phyloP scores from a whole-genome alignment of 164 flowering plant genomes.

The Chimonanthus salicifolius region DNA sequence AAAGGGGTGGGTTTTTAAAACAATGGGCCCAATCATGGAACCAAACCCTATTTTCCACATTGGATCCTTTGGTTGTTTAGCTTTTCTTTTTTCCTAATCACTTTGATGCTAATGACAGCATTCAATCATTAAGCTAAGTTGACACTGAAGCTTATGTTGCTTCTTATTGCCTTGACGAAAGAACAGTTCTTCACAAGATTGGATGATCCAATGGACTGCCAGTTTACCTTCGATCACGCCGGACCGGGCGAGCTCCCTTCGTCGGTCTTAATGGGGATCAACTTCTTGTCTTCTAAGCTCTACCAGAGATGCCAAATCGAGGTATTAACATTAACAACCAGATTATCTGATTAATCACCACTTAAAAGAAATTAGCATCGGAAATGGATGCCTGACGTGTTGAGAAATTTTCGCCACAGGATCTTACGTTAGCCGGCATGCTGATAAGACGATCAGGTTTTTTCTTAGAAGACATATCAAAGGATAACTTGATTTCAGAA shows the following conservation, averaged over 20 bases:
- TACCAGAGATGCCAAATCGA: constrained; percentile 31
- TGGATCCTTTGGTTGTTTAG: no score
- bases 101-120: no score
- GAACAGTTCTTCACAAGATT: not conserved
- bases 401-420: constrained; percentile 5
- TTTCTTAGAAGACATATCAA: constrained; percentile 2
- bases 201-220: not conserved
- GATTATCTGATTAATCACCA: not conserved
- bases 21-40: no score
- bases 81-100: no score
- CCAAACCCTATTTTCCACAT: no score
- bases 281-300: constrained; percentile 13
- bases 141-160: no score
- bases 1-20: no score
- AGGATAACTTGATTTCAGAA: not conserved
- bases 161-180: not conserved
- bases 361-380: no score
- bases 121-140: no score
- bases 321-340: constrained; percentile 11
- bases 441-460: constrained; percentile 7
- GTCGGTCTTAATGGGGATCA: constrained; percentile 23
- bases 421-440: constrained; percentile 10
- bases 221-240: constrained; percentile 11
- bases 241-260: constrained; percentile 28
- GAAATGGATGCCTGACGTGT: no score